Conservation (phyloP, 1,139 yeast species). For the Protomyces gravidus region DNA sequence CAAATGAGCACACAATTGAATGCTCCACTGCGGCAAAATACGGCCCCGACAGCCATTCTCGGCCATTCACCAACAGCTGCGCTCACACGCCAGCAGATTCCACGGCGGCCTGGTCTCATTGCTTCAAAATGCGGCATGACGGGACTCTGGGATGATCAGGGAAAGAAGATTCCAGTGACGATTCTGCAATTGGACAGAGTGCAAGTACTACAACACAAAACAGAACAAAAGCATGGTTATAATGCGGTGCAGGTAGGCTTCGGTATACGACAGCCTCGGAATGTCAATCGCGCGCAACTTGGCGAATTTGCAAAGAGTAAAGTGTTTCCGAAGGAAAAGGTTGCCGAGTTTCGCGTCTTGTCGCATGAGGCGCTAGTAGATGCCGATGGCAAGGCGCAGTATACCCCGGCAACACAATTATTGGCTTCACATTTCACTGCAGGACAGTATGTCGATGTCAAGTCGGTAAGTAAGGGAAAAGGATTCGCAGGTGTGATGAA, state of each 20-base stretch:
- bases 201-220: conserved; percentile 74
- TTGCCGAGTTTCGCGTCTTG: conserved; percentile 61
- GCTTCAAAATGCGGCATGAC: conserved; percentile 74
- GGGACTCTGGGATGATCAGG: conserved; percentile 67
- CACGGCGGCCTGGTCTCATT: conserved; percentile 68
- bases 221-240: conserved; percentile 67
- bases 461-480: conserved; percentile 82
- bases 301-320: conserved; percentile 78
- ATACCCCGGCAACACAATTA: conserved; percentile 4
- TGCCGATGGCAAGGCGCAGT: conserved; percentile 49
- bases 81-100: conserved; percentile 34
- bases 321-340: conserved; percentile 74
- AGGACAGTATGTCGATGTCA: conserved; percentile 80
- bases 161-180: conserved; percentile 61
- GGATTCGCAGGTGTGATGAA: conserved; percentile 99
- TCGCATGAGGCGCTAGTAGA: conserved; percentile 49
- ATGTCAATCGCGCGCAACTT: conserved; percentile 60
- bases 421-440: conserved; percentile 77
- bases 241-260: conserved; percentile 85
- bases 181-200: conserved; percentile 81
- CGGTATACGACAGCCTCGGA: conserved; percentile 61
- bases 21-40: conserved; percentile 2
- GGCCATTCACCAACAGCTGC: conserved; percentile 42
- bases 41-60: conserved; percentile 38
- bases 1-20: conserved; percentile 25